Evolutionary conservation across 192 early-diverging fungal genomes (phyloP), one percentile per base, ranked within the genome.

Genomic region (Coemansia sp.): DNA sequence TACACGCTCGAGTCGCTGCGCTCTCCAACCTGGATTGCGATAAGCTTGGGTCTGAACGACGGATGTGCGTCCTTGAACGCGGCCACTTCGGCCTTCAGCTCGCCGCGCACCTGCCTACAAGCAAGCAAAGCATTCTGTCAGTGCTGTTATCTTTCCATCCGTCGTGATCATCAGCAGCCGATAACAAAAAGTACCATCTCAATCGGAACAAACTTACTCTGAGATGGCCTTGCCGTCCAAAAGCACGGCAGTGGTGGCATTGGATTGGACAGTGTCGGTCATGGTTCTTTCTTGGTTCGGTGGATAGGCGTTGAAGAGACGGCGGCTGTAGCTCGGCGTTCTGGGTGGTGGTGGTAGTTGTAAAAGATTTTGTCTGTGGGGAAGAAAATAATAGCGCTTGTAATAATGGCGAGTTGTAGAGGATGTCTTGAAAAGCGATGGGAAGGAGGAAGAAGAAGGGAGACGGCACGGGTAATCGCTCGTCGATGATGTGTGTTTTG

Each of bases 1-100:
- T 99, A 99, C 30, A 93, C 83, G 58, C 88, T 88, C 17, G 95
- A 98, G 81, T 99, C 97, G 52, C 94, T 92, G 42, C 95, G 90
- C 29, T 59, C 84, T 37, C 97, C 97, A 17, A 99, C 91, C 81
- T 99, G 94, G 29, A 98, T 79, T 29, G 97, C 89, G 13, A 91
- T 86, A 0, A 98, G 84, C 47, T 91, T 90, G 27, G 96, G 94
- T 34, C 71, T 73, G 67, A 94, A 94, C 36, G 79, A 72, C 59
- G 89, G 87, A 61, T 92, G 82, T 40, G 72, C 67, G 27, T 55
- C 71, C 59, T 87, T 83, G 62, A 89, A 83, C 25, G 81, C 83
- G 9, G 77, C 66, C 55, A 98, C 87, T 53, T 90, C 87, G 15
- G 55, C 47, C 54, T 88, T 85, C 30, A 95, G 85, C 53, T 87